Base-by-base conservation (phyloP, 129 eudicot species). In the Tagetes erecta region DNA sequence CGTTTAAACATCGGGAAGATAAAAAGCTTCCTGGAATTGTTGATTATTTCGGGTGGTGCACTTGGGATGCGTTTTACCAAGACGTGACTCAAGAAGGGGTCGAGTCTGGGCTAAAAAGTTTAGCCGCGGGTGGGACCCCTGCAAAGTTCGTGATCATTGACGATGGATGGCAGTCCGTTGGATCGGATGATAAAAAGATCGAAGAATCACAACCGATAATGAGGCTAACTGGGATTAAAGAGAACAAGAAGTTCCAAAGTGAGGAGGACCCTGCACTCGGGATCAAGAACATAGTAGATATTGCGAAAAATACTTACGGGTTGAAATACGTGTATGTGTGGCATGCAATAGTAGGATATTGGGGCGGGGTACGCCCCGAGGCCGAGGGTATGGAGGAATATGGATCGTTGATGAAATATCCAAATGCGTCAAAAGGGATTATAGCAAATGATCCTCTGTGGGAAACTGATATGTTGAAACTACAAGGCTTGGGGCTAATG, bases 91-190 rank as follows among this genome's bases (percentile, higher is more conserved):
- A 85, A 72, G 94, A 90, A 49, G 96, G 91, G 46, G 96, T 87
- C 13, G 91, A 90, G 70, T 80, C 91, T 13, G 96, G 96, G 49
- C 76, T 90, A n/a, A 80, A 83, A 51, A 81, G 89, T 52, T 83
- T 90, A 34, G 41, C 81, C 4, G 83, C 83, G 3, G 87, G 94
- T 52, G 94, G 91, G 69, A 76, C 89, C 49, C 96, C 94, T 1
- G 87, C 96, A 0, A 86, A 80, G 63, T 90, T 90, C 6, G 89
- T 90, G 34, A 90, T 90, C 85, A 90, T 90, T 10, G 96, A 90
- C 2, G 96, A 90, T 4, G 96, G 97, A 1, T 94, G 98, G 98
- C 98, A 94, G 71, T 87, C 91, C 0, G 89, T 91, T 0, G 96
- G 85, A 42, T 63, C 47, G 3, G 94, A 86, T 55, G 64, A 44